phyloP scores from a whole-genome alignment of 441 rosid genomes.

The Daphne laureola region DNA sequence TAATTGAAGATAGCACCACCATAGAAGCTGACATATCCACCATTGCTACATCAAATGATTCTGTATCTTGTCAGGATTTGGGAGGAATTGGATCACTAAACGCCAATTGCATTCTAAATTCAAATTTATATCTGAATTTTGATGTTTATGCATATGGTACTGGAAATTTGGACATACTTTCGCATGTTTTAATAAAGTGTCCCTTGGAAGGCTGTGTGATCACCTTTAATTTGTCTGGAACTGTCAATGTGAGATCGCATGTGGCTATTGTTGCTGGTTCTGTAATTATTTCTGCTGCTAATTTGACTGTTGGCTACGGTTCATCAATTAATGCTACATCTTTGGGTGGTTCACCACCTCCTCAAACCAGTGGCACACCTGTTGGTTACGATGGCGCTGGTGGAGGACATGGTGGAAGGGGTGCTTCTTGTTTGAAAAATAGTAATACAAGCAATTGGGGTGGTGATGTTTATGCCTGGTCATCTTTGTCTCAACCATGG shows the following conservation, averaged over 20 bases:
- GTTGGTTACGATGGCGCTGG: slow-evolving; percentile 78
- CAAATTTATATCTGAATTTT: slow-evolving; percentile 55
- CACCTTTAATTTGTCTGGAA: slow-evolving; percentile 69
- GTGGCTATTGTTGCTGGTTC: slow-evolving; percentile 69
- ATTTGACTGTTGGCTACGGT: slow-evolving; percentile 50
- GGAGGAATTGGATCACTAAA: slow-evolving; percentile 88
- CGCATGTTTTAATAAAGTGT: slow-evolving; percentile 64
- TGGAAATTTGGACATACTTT: slow-evolving; percentile 76
- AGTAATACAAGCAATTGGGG: slow-evolving; percentile 73
- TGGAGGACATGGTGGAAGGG: slow-evolving; percentile 99
- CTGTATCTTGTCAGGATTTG: slow-evolving; percentile 62
- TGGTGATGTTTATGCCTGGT: slow-evolving; percentile 97
- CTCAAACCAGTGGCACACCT: slow-evolving; percentile 98
- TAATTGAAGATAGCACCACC: slow-evolving; percentile 20
- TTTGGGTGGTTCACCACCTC: slow-evolving; percentile 81
- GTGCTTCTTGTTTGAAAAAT: slow-evolving; percentile 80
- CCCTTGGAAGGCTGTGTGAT: slow-evolving; percentile 64
- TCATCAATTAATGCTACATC: slow-evolving; percentile 75
- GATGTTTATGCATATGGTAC: slow-evolving; percentile 58
- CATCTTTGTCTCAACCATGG: slow-evolving; percentile 80
- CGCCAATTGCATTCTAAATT: slow-evolving; percentile 77
- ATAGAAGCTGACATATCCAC: slow-evolving; percentile 16
- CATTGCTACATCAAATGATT: slow-evolving; percentile 14
- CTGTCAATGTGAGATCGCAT: slow-evolving; percentile 60
- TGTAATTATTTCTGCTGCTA: slow-evolving; percentile 53